Evolutionary conservation across 495 filamentous ascomycete species (phyloP).

Genomic region (Xylaria longipes): DNA sequence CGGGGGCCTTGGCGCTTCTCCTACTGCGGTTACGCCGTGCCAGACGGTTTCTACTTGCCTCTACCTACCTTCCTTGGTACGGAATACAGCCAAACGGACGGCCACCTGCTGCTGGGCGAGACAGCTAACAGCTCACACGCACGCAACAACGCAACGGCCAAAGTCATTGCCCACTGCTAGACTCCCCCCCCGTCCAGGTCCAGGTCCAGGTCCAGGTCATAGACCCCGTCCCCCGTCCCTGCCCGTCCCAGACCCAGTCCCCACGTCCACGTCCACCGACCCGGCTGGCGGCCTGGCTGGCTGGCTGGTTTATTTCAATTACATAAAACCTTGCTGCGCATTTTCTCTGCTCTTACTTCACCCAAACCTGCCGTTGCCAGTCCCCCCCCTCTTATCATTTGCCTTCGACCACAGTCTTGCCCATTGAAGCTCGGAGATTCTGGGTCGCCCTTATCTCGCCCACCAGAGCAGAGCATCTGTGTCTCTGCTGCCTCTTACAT

Average conservation of each 20-base stretch:
- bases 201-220: too few species aligned
- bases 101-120: not conserved
- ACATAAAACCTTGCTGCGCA: constrained; percentile 59
- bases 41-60: not conserved
- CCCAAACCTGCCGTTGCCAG: constrained; percentile 51
- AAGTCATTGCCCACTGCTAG: constrained; percentile 5
- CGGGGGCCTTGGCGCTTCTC: not conserved
- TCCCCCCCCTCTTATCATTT: constrained; percentile 45
- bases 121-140: not conserved
- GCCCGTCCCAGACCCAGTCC: not conserved
- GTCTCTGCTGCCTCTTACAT: constrained; percentile 42
- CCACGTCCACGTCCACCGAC: constrained; percentile 19
- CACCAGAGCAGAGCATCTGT: constrained; percentile 29
- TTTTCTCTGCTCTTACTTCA: constrained; percentile 56
- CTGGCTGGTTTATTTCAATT: constrained; percentile 52
- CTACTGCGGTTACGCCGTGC: not conserved
- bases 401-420: constrained; percentile 36
- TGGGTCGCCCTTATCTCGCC: constrained; percentile 37
- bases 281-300: constrained; percentile 33
- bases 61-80: too few species aligned
- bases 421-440: constrained; percentile 24
- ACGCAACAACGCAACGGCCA: constrained; percentile 5
- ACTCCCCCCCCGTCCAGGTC: not conserved
- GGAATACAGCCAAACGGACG: constrained; percentile 8
- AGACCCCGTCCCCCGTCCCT: not conserved